Conservation (phyloP, 2,329 filamentous ascomycete species). For the Clonostachys byssicola region DNA sequence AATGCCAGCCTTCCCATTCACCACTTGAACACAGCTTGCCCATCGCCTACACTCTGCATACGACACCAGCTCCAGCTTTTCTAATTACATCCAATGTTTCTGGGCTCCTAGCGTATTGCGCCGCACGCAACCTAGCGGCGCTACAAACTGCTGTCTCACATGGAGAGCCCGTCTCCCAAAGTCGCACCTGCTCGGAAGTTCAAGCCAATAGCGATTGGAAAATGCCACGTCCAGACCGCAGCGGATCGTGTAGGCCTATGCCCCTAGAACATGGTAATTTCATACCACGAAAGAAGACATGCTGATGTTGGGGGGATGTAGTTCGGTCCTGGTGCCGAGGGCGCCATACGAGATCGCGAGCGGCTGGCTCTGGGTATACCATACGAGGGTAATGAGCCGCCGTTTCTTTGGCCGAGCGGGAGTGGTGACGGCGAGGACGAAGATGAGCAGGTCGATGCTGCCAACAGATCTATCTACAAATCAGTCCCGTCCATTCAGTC, state of each 20-base stretch:
- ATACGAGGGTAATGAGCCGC: slow-evolving; percentile 12
- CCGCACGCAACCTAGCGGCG: too few species aligned
- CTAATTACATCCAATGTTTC: too few species aligned
- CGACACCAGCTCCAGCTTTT: too few species aligned
- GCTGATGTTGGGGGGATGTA: slow-evolving; percentile 5
- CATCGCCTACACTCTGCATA: too few species aligned
- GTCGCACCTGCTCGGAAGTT: neutral
- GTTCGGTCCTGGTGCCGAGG: slow-evolving; percentile 28
- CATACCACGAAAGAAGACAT: too few species aligned
- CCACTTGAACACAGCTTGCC: too few species aligned
- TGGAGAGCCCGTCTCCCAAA: too few species aligned
- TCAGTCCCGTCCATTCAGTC: slow-evolving; percentile 24
- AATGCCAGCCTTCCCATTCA: too few species aligned
- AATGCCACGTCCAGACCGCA: slow-evolving; percentile 28
- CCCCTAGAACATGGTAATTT: neutral
- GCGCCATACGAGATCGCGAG: slow-evolving; percentile 27
- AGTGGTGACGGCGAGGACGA: slow-evolving; percentile 12
- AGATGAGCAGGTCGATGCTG: slow-evolving; percentile 1
- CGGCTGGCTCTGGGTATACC: slow-evolving; percentile 14
- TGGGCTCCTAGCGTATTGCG: too few species aligned
- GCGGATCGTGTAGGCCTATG: slow-evolving; percentile 24
- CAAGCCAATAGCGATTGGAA: slow-evolving; percentile 21
- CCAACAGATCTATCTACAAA: slow-evolving; percentile 15
- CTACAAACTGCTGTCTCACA: too few species aligned
- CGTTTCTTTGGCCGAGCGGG: slow-evolving; percentile 19